These are phyloP conservation scores for Cercospora sp. DNA, from an alignment of 2,329 filamentous ascomycete species.

Conservation along the genomic window DNA sequence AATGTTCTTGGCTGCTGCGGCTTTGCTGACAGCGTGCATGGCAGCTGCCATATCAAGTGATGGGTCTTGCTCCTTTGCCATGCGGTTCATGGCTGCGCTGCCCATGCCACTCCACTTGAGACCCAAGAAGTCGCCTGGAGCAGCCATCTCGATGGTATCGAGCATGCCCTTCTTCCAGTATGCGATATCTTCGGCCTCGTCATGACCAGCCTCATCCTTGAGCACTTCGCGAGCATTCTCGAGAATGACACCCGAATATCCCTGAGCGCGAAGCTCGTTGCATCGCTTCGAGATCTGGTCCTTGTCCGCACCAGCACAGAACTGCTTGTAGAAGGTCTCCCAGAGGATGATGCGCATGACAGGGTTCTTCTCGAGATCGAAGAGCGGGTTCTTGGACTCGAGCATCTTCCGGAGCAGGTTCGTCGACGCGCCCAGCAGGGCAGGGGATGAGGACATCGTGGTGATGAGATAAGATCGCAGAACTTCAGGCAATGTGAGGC, in stretches of 20 bases:
- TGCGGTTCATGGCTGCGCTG: constrained; percentile 65
- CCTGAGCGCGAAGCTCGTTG: constrained; percentile 66
- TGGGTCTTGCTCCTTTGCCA: constrained; percentile 64
- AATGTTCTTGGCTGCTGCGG: constrained; percentile 68
- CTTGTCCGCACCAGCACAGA: constrained; percentile 78
- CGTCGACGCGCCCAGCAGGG: constrained; percentile 70
- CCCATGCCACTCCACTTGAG: constrained; percentile 80
- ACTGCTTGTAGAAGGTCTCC: constrained; percentile 85
- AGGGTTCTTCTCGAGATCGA: constrained; percentile 75
- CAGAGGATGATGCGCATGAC: constrained; percentile 70
- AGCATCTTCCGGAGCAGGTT: constrained; percentile 68
- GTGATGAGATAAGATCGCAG: constrained; percentile 70
- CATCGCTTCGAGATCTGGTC: constrained; percentile 68
- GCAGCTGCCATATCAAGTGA: constrained; percentile 65
- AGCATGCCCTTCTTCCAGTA: constrained; percentile 75
- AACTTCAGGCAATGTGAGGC: constrained; percentile 66
- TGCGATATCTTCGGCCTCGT: constrained; percentile 61
- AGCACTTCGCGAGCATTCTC: constrained; percentile 83
- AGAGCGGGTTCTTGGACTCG: constrained; percentile 63
- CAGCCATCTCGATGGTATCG: constrained; percentile 63
- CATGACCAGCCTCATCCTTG: constrained; percentile 54
- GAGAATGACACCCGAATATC: constrained; percentile 80
- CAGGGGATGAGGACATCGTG: constrained; percentile 67
- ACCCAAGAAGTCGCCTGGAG: constrained; percentile 56
- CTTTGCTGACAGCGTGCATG: constrained; percentile 72